A percentile compares a stretch with the other conserved stretches of the same genome.
Evolutionary conservation across 75 land plant genomes (phyloP).

Genomic region (Isoetes taiwanensis): DNA sequence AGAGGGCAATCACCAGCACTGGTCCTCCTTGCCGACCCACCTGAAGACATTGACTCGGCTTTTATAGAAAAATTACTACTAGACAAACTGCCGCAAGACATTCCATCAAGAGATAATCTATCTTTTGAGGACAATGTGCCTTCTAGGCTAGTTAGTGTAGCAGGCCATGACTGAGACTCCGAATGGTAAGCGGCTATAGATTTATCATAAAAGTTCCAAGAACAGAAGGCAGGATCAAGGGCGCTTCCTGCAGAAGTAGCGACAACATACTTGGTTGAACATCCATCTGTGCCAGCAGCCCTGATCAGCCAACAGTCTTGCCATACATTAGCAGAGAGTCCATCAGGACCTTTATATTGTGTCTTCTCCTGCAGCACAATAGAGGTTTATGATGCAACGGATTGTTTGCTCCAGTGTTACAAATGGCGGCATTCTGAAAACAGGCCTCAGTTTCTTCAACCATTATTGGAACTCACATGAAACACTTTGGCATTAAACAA

Average conservation of each 20-base stretch:
- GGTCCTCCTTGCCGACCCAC: too few relatives aligned
- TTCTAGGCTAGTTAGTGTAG: neutral
- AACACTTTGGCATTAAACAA: too few relatives aligned
- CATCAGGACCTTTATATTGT: slow-evolving; percentile 47
- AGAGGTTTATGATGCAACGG: too few relatives aligned
- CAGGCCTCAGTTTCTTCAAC: too few relatives aligned
- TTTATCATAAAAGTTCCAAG: slow-evolving; percentile 83
- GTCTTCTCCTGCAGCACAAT: slow-evolving; percentile 77
- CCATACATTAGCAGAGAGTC: slow-evolving; percentile 47
- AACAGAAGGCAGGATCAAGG: slow-evolving; percentile 67
- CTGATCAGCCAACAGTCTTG: slow-evolving; percentile 93
- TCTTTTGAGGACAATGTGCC: slow-evolving; percentile 8
- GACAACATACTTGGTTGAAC: slow-evolving; percentile 73
- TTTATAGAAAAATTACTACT: too few relatives aligned
- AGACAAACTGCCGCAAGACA: neutral
- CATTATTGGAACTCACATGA: too few relatives aligned
- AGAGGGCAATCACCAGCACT: slow-evolving; percentile 36
- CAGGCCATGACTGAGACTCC: slow-evolving; percentile 21
- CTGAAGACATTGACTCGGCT: too few relatives aligned
- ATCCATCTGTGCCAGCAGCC: slow-evolving; percentile 92
- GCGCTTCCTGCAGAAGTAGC: slow-evolving; percentile 88
- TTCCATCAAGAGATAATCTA: slow-evolving; percentile 9
- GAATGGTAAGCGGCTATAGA: slow-evolving; percentile 49
- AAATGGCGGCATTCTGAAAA: too few relatives aligned
- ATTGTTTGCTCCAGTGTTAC: too few relatives aligned